These are phyloP conservation scores for Lachnellula arida DNA, from an alignment of 2,329 filamentous ascomycete genomes.

Conservation along the genomic window DNA sequence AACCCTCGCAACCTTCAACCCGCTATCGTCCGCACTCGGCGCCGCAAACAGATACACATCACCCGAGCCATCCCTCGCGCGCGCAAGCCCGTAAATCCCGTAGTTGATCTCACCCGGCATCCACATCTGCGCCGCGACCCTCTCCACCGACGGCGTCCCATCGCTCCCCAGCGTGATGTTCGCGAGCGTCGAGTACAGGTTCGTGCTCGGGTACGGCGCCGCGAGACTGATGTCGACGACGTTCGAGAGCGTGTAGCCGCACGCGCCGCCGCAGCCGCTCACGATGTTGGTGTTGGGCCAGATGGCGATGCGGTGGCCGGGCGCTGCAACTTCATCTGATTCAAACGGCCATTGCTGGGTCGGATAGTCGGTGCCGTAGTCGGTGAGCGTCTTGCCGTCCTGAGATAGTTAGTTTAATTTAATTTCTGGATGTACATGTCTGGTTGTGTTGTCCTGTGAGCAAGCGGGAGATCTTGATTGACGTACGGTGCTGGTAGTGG, in stretches of 20 bases:
- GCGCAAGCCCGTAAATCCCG: background rate
- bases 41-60: background rate
- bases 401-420: too few relatives aligned
- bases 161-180: background rate
- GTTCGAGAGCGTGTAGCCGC: background rate
- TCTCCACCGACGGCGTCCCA: background rate
- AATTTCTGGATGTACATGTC: too few relatives aligned
- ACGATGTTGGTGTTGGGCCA: background rate
- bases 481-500: background rate
- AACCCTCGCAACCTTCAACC: background rate
- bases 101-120: background rate
- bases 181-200: background rate
- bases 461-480: background rate
- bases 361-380: background rate
- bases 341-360: background rate
- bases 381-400: background rate
- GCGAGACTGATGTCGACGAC: background rate
- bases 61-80: background rate
- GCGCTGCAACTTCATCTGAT: background rate
- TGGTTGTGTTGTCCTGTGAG: background rate
- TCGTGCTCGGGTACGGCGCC: background rate
- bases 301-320: background rate
- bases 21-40: background rate
- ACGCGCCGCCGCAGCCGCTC: background rate
- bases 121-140: background rate